A percentile compares a stretch with the other conserved stretches of the same genome.
phyloP scores from a whole-genome alignment of 225 moss, liverwort and hornwort species.

The Polytrichum formosum region DNA sequence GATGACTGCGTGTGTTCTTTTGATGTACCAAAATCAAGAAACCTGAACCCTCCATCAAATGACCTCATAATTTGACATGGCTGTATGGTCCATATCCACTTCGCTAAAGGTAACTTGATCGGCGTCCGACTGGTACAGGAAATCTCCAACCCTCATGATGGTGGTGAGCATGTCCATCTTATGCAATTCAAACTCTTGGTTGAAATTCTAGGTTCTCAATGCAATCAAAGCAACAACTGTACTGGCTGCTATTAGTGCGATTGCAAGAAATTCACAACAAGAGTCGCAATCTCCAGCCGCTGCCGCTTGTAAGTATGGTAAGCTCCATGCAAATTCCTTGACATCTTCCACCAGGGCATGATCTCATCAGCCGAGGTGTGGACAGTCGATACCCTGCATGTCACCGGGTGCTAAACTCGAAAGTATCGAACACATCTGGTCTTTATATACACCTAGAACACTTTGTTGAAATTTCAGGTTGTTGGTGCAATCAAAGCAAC shows the following conservation, averaged over 20 bases:
- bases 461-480: background rate
- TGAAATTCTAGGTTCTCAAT: background rate
- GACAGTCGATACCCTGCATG: slow-evolving; percentile 66
- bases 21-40: too few species aligned
- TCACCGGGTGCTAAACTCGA: slow-evolving; percentile 4
- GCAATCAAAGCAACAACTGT: slow-evolving; percentile 24
- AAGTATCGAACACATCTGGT: too few species aligned
- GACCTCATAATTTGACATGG: too few species aligned
- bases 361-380: slow-evolving; percentile 65
- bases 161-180: too few species aligned
- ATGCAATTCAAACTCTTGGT: too few species aligned
- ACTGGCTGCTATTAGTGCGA: slow-evolving; percentile 20
- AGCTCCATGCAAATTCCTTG: slow-evolving; percentile 51
- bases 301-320: slow-evolving; percentile 58
- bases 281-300: slow-evolving; percentile 44
- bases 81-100: too few species aligned
- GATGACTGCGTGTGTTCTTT: too few species aligned
- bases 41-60: too few species aligned
- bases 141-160: too few species aligned
- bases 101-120: too few species aligned
- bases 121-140: too few species aligned
- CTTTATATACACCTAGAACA: too few species aligned
- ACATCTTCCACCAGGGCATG: slow-evolving; percentile 42
- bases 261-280: slow-evolving; percentile 57
- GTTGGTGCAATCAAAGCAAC: slow-evolving; percentile 20